These are phyloP conservation scores for Cladophialophora yegresii DNA, from an alignment of 2,329 filamentous ascomycete species.

Conservation along the genomic window DNA sequence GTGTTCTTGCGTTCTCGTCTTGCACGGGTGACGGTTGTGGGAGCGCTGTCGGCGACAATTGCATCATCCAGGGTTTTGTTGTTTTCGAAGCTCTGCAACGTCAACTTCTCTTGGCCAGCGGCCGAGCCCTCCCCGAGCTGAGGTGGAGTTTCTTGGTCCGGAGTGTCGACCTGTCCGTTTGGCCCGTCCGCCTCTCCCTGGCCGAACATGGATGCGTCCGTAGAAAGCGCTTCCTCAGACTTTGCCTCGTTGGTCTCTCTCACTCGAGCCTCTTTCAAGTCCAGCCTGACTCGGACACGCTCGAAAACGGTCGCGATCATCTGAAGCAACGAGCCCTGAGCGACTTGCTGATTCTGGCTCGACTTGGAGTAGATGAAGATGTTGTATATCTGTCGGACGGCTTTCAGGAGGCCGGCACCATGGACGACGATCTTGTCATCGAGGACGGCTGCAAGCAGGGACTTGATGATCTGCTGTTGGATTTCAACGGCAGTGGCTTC, in stretches of 20 bases:
- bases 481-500: conserved; percentile 90
- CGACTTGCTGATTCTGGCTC: conserved; percentile 92
- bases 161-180: conserved; percentile 29
- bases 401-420: conserved; percentile 91
- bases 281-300: conserved; percentile 80
- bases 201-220: conserved; percentile 30
- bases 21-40: conserved; percentile 65
- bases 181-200: conserved; percentile 41
- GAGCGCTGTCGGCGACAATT: conserved; percentile 66
- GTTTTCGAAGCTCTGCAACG: conserved; percentile 68
- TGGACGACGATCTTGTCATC: conserved; percentile 99
- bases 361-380: conserved; percentile 95
- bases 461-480: conserved; percentile 98
- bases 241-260: conserved; percentile 43
- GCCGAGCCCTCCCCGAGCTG: conserved; percentile 50
- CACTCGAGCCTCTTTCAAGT: conserved; percentile 79
- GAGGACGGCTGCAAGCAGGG: conserved; percentile 86
- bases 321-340: conserved; percentile 93
- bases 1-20: conserved; percentile 51
- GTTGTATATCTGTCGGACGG: conserved; percentile 97
- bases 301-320: conserved; percentile 99
- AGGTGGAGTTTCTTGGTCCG: conserved; percentile 46
- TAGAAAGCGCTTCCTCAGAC: conserved; percentile 37
- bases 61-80: conserved; percentile 67
- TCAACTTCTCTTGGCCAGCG: conserved; percentile 58